phyloP scores from a whole-genome alignment of 345 rosid species.

The Bruguiera sexangula region DNA sequence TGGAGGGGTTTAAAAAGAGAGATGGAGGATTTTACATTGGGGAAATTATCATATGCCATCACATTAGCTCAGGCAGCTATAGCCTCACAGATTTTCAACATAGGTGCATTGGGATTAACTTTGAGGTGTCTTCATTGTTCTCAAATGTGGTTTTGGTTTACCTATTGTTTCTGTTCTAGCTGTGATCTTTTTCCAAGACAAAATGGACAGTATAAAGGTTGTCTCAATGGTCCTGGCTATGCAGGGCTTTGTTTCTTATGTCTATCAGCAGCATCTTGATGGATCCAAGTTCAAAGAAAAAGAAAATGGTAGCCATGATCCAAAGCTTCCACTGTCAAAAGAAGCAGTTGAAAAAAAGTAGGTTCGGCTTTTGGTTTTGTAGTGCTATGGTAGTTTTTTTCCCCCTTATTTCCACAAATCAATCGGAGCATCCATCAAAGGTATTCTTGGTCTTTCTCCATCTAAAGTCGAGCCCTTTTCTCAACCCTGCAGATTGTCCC shows the following conservation, averaged over 20 bases:
- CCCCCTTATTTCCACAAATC: too few species aligned
- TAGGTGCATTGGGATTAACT: constrained; percentile 49
- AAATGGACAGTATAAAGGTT: constrained; percentile 58
- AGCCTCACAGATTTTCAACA: constrained; percentile 40
- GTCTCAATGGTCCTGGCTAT: constrained; percentile 57
- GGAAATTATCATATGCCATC: constrained; percentile 47
- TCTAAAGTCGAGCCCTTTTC: too few species aligned
- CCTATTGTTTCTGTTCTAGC: constrained; percentile 60
- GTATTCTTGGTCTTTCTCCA: too few species aligned
- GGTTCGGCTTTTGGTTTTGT: too few species aligned
- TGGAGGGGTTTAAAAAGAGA: constrained; percentile 41
- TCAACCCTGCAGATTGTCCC: too few species aligned
- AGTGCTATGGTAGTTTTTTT: too few species aligned
- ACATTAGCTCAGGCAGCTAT: constrained; percentile 41
- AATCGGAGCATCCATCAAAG: too few species aligned
- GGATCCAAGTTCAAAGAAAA: constrained; percentile 10
- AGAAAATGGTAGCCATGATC: neutral
- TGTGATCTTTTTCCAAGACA: constrained; percentile 45
- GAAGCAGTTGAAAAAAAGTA: too few species aligned
- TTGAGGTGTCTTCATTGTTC: constrained; percentile 61
- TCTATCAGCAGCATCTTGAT: constrained; percentile 60
- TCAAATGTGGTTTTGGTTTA: constrained; percentile 44
- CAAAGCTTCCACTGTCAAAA: too few species aligned
- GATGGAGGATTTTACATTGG: constrained; percentile 44
- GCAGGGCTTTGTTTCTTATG: constrained; percentile 60